Conservation (phyloP, 2,329 filamentous ascomycete genomes). For the Sclerotinia sclerotiorum region DNA sequence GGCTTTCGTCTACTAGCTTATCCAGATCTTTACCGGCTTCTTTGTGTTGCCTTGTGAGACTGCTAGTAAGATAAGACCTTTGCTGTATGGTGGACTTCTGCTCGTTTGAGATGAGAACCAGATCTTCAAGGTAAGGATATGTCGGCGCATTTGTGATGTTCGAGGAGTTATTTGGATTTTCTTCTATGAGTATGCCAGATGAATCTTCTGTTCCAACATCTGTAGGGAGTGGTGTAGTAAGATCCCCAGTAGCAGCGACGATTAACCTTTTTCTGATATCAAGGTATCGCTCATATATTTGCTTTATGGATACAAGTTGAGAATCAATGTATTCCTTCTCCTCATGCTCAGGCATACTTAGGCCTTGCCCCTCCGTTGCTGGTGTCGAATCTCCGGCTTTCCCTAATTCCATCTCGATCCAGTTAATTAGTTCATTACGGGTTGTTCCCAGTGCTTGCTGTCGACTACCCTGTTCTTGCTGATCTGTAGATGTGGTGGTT, state of each 20-base stretch:
- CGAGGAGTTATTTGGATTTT: conserved; percentile 15
- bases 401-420: conserved; percentile 63
- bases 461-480: conserved; percentile 21
- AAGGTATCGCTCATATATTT: conserved; percentile 56
- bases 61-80: conserved; percentile 55
- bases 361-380: conserved; percentile 35
- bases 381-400: conserved; percentile 47
- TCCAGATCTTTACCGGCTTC: conserved; percentile 52
- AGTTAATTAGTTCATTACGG: conserved; percentile 60
- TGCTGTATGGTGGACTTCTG: conserved; percentile 59
- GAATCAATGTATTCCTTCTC: conserved; percentile 32
- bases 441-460: conserved; percentile 56
- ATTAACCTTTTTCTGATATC: conserved; percentile 51
- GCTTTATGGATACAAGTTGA: conserved; percentile 45
- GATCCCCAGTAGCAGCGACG: conserved; percentile 29
- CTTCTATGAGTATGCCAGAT: not conserved
- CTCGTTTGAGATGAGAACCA: conserved; percentile 53
- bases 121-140: conserved; percentile 55
- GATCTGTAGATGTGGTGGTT: not conserved
- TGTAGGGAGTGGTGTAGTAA: conserved; percentile 21
- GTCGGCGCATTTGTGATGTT: conserved; percentile 40
- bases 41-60: conserved; percentile 52
- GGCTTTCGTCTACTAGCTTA: conserved; percentile 61
- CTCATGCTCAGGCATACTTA: conserved; percentile 25
- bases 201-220: not conserved